Evolutionary conservation across 495 filamentous ascomycete genomes (phyloP), one percentile per base, ranked within the genome.

Genomic region (Neurospora sp.): DNA sequence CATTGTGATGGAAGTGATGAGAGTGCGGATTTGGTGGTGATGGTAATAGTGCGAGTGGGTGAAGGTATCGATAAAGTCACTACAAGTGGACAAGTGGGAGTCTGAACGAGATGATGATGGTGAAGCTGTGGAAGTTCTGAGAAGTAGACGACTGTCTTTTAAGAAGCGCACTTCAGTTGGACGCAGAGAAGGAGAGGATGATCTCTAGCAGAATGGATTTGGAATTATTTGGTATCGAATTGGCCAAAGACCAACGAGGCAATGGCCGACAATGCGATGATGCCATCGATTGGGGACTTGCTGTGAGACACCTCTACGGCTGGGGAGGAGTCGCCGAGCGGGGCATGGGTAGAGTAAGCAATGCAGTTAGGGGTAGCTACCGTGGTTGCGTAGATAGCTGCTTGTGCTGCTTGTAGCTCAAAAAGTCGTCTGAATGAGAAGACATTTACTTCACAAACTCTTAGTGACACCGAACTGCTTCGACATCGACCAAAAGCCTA

Each of bases 1-100:
- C 93, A 96, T 95, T 69, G 27, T 78, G 61, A 16, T 68, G 73
- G 41, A 69, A 5, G 44, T 59, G 37, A 22, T 44, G n/a, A 39
- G 27, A 16, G 48, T 22, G 12, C 27, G 42, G 39, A 35, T 44
- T 31, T 68, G 39, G 35, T 35, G 35, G 44, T 46, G 9, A 9
- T 41, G 22, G 6, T 5, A 42, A 42, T 42, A 42, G 14, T 3
- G 14, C 16, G 16, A 12, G 14, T 12, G 39, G 41, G 12, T 14
- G 27, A 31, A 31, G 53, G 5, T 12, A 61, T 8, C 53, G 2
- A 35, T 3, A 16, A 61, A 61, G 27, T 35, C 53, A 31, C 53
- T 61, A 8, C 53, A 61, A 35, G 22, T 61, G 53, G 6, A 16
- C 27, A 61, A 35, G 5, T 61, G 46, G 46, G 20, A 22, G 46